phyloP scores from a whole-genome alignment of 768 basidiomycete genomes.

The Boletales sp. region DNA sequence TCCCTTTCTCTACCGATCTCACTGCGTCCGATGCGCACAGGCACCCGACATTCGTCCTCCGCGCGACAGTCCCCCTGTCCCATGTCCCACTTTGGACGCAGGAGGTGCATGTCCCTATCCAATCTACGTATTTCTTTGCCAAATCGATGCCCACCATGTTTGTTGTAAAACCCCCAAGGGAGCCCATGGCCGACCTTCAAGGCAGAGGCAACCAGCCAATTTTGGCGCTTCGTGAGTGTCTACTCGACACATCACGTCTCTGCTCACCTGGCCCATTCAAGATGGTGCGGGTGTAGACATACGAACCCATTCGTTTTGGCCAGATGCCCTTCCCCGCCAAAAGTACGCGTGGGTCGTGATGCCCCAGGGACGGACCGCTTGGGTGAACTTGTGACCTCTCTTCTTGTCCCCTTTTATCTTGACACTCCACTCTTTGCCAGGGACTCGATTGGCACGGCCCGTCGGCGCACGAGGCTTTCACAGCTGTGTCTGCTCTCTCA shows the following conservation, averaged over 20 bases:
- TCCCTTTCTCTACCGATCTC: neutral
- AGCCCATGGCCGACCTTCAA: conserved; percentile 22
- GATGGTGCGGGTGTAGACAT: conserved; percentile 89
- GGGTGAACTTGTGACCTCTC: conserved; percentile 47
- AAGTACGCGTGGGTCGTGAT: conserved; percentile 68
- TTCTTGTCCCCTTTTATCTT: neutral
- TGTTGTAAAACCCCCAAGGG: conserved; percentile 51
- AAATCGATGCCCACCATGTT: conserved; percentile 55
- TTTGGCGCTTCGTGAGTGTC: conserved; percentile 57
- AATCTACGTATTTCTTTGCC: conserved; percentile 57
- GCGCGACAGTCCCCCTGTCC: conserved; percentile 39
- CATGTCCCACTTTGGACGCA: conserved; percentile 44
- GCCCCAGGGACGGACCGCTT: conserved; percentile 81
- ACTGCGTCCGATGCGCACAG: neutral
- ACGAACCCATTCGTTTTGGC: conserved; percentile 52
- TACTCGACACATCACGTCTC: neutral
- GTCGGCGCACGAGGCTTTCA: conserved; percentile 69
- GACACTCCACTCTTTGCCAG: conserved; percentile 32
- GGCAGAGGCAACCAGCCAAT: conserved; percentile 43
- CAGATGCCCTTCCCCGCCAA: conserved; percentile 56
- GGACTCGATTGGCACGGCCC: conserved; percentile 94
- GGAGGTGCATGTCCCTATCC: conserved; percentile 38
- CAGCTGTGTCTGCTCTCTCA: conserved; percentile 53
- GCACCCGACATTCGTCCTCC: conserved; percentile 20
- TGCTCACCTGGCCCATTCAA: conserved; percentile 24